Percentiles rank a stretch among this genome's conserved stretches.
Evolutionary conservation across 2,329 filamentous ascomycete genomes (phyloP).

Genomic region (Dactylellina sp.): DNA sequence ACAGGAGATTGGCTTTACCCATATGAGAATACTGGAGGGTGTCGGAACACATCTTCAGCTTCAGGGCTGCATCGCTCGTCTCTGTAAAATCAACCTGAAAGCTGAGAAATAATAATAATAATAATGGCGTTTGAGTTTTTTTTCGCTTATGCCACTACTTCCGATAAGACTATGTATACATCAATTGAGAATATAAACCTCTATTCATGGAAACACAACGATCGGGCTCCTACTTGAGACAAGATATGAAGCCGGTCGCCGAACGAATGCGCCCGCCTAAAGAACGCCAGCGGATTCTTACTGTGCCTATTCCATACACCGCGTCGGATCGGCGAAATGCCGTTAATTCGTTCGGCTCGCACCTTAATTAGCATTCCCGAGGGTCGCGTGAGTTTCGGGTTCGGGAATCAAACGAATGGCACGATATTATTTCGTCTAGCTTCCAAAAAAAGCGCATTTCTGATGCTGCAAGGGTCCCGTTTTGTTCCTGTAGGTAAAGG

Average conservation of each 20-base stretch:
- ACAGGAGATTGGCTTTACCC: constrained; percentile 92
- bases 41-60: constrained; percentile 95
- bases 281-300: not conserved
- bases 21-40: constrained; percentile 99
- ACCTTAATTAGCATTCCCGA: constrained; percentile 39
- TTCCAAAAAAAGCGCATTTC: constrained; percentile 26
- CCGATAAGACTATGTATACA: constrained; percentile 28
- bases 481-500: constrained; percentile 23
- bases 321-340: constrained; percentile 54
- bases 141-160: constrained; percentile 5
- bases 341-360: constrained; percentile 34
- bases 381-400: constrained; percentile 45
- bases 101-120: constrained; percentile 15
- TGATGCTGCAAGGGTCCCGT: constrained; percentile 36
- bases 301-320: not conserved
- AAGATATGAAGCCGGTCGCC: not conserved
- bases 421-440: constrained; percentile 24
- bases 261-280: not conserved
- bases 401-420: constrained; percentile 19
- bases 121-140: not conserved
- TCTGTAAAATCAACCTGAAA: constrained; percentile 93
- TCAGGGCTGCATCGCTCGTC: constrained; percentile 87
- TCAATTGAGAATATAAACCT: constrained; percentile 28
- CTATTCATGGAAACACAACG: constrained; percentile 21
- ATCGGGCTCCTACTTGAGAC: not conserved